Conservation (phyloP, 345 rosid genomes). For the Acer yangbiense region DNA sequence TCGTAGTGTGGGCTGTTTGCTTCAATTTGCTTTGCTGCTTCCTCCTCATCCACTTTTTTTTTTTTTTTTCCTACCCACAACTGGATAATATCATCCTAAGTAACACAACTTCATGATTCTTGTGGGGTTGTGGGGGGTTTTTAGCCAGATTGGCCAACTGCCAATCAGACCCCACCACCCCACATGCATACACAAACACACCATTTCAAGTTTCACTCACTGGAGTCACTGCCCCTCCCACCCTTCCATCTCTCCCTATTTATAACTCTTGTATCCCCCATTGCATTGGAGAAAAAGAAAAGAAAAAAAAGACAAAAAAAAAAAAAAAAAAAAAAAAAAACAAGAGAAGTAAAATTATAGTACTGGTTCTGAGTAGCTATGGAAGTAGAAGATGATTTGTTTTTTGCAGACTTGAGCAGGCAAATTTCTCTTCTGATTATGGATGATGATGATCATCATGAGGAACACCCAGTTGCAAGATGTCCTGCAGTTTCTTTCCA, state of each 20-base stretch:
- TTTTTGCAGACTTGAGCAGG: slow-evolving; percentile 89
- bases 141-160: slow-evolving; percentile 55
- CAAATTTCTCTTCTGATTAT: slow-evolving; percentile 90
- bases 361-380: neutral
- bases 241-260: slow-evolving; percentile 28
- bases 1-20: slow-evolving; percentile 34
- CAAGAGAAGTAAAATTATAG: too few relatives aligned
- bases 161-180: slow-evolving; percentile 45
- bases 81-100: slow-evolving; percentile 43
- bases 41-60: slow-evolving; percentile 23
- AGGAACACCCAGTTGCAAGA: slow-evolving; percentile 44
- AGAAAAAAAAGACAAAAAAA: neutral
- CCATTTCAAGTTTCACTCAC: slow-evolving; percentile 7
- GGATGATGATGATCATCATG: slow-evolving; percentile 85
- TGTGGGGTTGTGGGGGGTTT: slow-evolving; percentile 36
- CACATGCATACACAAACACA: slow-evolving; percentile 41
- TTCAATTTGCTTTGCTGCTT: slow-evolving; percentile 17
- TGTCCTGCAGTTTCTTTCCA: slow-evolving; percentile 66
- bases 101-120: slow-evolving; percentile 38
- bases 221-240: too few relatives aligned
- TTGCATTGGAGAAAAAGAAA: slow-evolving; percentile 11
- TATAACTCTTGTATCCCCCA: slow-evolving; percentile 32
- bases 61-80: slow-evolving; percentile 21
- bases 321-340: neutral
- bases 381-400: slow-evolving; percentile 89